Conservation (phyloP, 176 grass and related monocot species). For the sorghum (Sorghum bicolor) region DNA sequence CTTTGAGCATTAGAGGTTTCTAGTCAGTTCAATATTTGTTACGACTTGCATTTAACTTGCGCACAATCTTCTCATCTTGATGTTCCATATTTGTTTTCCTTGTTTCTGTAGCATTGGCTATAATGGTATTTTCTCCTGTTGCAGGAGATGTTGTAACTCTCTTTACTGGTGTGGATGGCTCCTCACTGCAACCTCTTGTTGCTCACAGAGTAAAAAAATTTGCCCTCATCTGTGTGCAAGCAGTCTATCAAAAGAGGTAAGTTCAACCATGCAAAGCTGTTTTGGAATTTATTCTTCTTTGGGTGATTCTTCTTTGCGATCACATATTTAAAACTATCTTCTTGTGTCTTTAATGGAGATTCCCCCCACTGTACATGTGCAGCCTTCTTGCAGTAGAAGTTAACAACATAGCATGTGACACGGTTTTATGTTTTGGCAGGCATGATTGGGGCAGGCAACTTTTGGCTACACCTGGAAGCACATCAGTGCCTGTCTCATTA, state of each 20-base stretch:
- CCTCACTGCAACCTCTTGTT: conserved; percentile 47
- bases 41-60: conserved; percentile 12
- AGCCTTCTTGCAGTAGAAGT: background rate
- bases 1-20: background rate
- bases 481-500: conserved; percentile 52
- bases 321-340: background rate
- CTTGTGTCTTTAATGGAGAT: background rate
- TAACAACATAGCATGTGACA: conserved; percentile 2
- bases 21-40: conserved; percentile 9
- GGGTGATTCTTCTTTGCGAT: background rate
- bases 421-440: conserved; percentile 49
- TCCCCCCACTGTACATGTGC: background rate
- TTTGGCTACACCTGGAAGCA: conserved; percentile 51
- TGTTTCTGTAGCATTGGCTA: conserved; percentile 6
- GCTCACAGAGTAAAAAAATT: conserved; percentile 81
- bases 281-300: conserved; percentile 10
- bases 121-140: conserved; percentile 22
- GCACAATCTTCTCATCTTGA: conserved; percentile 1
- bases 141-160: conserved; percentile 73
- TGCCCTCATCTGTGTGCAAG: conserved; percentile 65
- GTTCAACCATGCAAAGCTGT: conserved; percentile 11
- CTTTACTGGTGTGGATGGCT: conserved; percentile 58
- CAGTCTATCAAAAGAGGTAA: conserved; percentile 73
- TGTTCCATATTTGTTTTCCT: background rate
- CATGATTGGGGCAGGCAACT: conserved; percentile 54